Conservation (phyloP, 2,329 filamentous ascomycete species). For the Nemania abortiva region DNA sequence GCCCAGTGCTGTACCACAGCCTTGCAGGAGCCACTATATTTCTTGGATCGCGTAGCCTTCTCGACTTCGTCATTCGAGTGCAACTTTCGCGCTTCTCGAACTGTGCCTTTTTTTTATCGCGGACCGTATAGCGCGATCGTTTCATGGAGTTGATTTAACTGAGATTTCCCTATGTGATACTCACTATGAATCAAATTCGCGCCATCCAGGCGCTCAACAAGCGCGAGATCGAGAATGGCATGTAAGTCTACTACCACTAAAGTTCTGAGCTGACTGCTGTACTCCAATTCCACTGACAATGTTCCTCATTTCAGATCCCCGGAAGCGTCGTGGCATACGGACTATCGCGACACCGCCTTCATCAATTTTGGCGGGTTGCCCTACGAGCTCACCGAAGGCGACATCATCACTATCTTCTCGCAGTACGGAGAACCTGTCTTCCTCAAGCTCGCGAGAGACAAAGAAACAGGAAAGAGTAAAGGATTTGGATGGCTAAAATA, state of each 20-base stretch:
- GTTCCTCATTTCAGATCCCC: conserved; percentile 68
- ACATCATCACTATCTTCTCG: conserved; percentile 95
- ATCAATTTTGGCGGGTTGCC: conserved; percentile 95
- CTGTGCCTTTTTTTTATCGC: not conserved
- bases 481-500: conserved; percentile 98
- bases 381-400: conserved; percentile 93
- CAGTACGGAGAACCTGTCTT: conserved; percentile 96
- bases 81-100: not conserved
- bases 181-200: conserved; percentile 90
- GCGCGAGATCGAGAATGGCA: conserved; percentile 89
- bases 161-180: conserved; percentile 3
- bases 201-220: conserved; percentile 94
- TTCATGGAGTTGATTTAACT: not conserved
- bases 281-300: conserved; percentile 43
- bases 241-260: conserved; percentile 65
- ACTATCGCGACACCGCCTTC: conserved; percentile 97
- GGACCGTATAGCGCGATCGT: not conserved
- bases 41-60: not conserved
- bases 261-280: not conserved
- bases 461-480: conserved; percentile 93
- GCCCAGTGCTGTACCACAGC: not conserved
- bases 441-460: conserved; percentile 91
- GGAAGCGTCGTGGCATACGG: conserved; percentile 94
- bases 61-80: not conserved
- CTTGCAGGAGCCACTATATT: not conserved